A percentile compares a stretch with the other conserved stretches of the same genome.
phyloP scores from a whole-genome alignment of 2,329 filamentous ascomycete species.

The Verticillium nonalfalfae region DNA sequence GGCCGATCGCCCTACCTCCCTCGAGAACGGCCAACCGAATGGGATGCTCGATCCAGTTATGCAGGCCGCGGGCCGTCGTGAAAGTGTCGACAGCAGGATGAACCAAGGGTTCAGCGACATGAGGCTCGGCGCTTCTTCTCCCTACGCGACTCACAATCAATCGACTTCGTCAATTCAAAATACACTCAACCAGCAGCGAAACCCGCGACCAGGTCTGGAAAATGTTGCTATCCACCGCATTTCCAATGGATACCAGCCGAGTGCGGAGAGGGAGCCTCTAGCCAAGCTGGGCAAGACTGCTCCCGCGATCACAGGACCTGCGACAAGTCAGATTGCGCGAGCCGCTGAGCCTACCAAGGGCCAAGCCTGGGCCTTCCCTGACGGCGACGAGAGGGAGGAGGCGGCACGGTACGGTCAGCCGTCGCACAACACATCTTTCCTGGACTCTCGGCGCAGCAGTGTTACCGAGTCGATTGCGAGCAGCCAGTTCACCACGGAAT shows the following conservation, averaged over 20 bases:
- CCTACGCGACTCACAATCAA: constrained; percentile 71
- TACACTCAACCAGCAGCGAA: constrained; percentile 60
- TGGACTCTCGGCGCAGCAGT: constrained; percentile 67
- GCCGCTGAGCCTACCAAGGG: constrained; percentile 77
- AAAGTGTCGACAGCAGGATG: constrained; percentile 75
- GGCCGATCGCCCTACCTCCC: constrained; percentile 32
- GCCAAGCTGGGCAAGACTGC: constrained; percentile 56
- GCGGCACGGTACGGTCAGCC: constrained; percentile 42
- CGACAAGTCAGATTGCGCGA: constrained; percentile 56
- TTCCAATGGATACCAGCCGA: constrained; percentile 60
- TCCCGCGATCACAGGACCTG: constrained; percentile 69
- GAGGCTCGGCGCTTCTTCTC: constrained; percentile 59
- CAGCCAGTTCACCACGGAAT: constrained; percentile 72
- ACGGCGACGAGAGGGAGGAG: constrained; percentile 63
- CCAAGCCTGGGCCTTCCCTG: constrained; percentile 78
- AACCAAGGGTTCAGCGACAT: constrained; percentile 66
- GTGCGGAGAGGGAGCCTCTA: constrained; percentile 45
- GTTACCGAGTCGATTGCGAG: constrained; percentile 72
- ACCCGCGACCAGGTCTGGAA: constrained; percentile 47
- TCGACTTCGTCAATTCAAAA: constrained; percentile 71
- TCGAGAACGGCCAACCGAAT: constrained; percentile 19
- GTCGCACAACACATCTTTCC: constrained; percentile 36
- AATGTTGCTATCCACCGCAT: constrained; percentile 50
- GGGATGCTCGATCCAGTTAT: constrained; percentile 22
- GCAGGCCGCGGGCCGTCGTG: constrained; percentile 44